Conservation (phyloP, 495 filamentous ascomycete species). For the Talaromyces nanjingensis region DNA sequence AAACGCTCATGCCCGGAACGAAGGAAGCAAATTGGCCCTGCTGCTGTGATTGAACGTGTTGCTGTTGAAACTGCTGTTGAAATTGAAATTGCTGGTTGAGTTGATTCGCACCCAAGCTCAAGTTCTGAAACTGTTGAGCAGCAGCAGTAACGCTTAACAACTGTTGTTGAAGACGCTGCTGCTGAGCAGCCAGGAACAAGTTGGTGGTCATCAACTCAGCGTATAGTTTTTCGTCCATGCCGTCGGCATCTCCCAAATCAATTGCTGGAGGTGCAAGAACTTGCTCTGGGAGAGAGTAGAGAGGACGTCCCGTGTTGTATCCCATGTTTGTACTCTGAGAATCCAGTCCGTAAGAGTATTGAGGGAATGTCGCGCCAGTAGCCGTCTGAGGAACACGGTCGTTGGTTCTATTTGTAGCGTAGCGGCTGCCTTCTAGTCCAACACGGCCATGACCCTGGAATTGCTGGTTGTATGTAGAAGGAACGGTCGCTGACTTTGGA, state of each 20-base stretch:
- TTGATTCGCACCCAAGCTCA: constrained; percentile 47
- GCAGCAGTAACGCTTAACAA: constrained; percentile 48
- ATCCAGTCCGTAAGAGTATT: constrained; percentile 36
- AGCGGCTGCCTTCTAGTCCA: constrained; percentile 40
- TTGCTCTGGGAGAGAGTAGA: constrained; percentile 72
- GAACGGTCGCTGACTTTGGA: constrained; percentile 75
- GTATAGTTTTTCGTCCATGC: constrained; percentile 75
- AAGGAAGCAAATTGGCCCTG: constrained; percentile 17
- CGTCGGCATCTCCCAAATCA: constrained; percentile 55
- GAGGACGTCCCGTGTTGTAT: constrained; percentile 39
- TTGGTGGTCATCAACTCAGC: constrained; percentile 81
- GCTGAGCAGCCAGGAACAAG: constrained; percentile 77
- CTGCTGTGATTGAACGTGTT: constrained; percentile 13
- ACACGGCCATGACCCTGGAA: constrained; percentile 16
- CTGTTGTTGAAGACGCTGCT: constrained; percentile 72
- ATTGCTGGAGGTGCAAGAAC: constrained; percentile 77
- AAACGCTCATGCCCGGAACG: constrained; percentile 46
- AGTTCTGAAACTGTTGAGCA: constrained; percentile 68
- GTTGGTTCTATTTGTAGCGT: constrained; percentile 29
- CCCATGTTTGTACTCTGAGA: constrained; percentile 23
- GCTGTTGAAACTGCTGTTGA: constrained; percentile 8
- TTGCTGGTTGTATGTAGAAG: constrained; percentile 51
- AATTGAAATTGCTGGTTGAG: constrained; percentile 31
- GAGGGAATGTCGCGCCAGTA: constrained; percentile 51
- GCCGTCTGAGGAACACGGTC: constrained; percentile 57